Base-by-base conservation (phyloP, 2,329 filamentous ascomycete genomes). In the Alternaria ventricosa region DNA sequence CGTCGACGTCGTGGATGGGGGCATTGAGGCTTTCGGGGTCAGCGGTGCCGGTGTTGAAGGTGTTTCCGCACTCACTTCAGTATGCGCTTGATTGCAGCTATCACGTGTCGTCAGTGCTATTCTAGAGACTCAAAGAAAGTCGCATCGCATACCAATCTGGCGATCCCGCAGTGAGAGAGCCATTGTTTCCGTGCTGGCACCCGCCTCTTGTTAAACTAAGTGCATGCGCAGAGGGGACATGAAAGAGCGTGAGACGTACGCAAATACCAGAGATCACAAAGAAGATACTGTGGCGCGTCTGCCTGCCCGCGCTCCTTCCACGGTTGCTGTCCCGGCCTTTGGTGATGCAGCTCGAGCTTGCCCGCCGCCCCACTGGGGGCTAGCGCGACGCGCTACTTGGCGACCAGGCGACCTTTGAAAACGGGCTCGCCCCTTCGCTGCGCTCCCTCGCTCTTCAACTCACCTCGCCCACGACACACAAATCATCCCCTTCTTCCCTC, bases 21-120 rank as follows among this genome's bases (percentile, higher is more conserved):
- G 96, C 90, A 82, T 99, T 99, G 71, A 99, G 85, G 80, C 49
- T 53, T 25, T 12, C 47, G 28, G 13, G 6, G 28, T 53, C 9
- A 53, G 49, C 30, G 22, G 3, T 6, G 49, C 30, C 28, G 30
- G 30, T 8, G 9, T 5, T 53, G 30, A 22, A 41, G 28, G 6
- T 5, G 28, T 6, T 15, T 6, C 5, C 5, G 13, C 30, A 53
- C 49, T 53, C 49, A 53, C 49, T 97, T 98, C 71, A 99, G 88
- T 75, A 99, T 94, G 82, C 93, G 95, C 84, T 97, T 94, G 75
- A 99, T 93, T 18, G 95, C 95, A 54, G 91, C 94, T 97, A 20
- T 49, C 49, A 30, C 57, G 61, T 64, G 9, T 5, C 59, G 69
- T 69, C 43, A 73, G 70, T 61, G 43, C 23, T 18, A 18, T 9